Evolutionary conservation across 495 filamentous ascomycete species (phyloP), one percentile per base, ranked within the genome.

Genomic region (Aspergillus hancockii): DNA sequence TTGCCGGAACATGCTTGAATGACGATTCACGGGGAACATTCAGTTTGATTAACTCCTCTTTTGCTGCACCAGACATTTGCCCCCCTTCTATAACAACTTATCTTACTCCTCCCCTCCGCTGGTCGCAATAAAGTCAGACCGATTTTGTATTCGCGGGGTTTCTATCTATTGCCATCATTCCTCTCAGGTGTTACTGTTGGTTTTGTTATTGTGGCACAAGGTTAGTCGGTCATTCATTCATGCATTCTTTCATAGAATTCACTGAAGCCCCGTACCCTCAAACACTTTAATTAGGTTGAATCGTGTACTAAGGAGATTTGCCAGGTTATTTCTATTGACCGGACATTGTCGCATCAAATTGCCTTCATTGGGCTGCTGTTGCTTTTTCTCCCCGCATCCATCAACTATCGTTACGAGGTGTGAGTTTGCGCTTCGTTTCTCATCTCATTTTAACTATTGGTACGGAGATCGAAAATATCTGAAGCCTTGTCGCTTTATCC

Each of bases 121-220:
- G 1, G 43, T 47, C 43, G 43, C 43, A 47, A 47, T 47, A 22
- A 22, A 47, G 43, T 47, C 43, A 23, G 36, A 40, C 36, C 36
- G 36, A 40, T 40, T n/a, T 40, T 40, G 36, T 9, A n/a, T 4
- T 40, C 43, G 43, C 43, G 43, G 43, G 43, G 18, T 8, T 47
- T 47, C 19, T 47, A n/a, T 16, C 23, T 3, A 21, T 47, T 23
- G 19, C 43, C 43, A 47, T 47, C 18, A 2, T 47, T 47, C 19
- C 3, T 47, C 19, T 21, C 43, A 47, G 43, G 41, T 47, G 43
- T 47, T 47, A 47, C 43, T 47, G 19, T 14, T 47, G 13, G 43
- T 19, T 47, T 47, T 47, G 43, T 47, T 47, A 47, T 47, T 47
- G 43, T 47, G 43, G 43, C 19, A 47, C 43, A 47, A 47, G 43